Conservation (phyloP, 1,284 basidiomycete genomes). For the Cystobasidium slooffiae region DNA sequence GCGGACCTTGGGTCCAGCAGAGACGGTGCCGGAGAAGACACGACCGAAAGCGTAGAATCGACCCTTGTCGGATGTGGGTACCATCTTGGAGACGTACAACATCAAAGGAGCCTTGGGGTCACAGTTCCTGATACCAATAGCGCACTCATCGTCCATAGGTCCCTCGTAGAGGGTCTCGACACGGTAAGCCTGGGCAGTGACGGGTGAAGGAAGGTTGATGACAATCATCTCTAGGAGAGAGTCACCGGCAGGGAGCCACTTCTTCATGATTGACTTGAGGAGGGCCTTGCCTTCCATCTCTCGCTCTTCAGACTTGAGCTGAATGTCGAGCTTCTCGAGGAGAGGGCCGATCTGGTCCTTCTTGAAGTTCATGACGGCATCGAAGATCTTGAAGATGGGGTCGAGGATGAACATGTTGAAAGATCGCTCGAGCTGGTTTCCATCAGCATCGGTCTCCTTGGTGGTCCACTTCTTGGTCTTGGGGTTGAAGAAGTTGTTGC, state of each 20-base stretch:
- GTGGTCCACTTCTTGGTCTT: slow-evolving; percentile 97
- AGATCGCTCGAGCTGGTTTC: slow-evolving; percentile 74
- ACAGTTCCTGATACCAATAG: slow-evolving; percentile 98
- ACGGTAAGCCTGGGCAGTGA: slow-evolving; percentile 96
- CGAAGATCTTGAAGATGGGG: slow-evolving; percentile 99
- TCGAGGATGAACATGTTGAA: slow-evolving; percentile 86
- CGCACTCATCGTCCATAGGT: slow-evolving; percentile 99
- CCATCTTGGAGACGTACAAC: slow-evolving; percentile 99
- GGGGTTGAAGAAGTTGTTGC: slow-evolving; percentile 99
- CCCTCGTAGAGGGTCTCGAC: slow-evolving; percentile 99
- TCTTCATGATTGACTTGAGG: slow-evolving; percentile 98
- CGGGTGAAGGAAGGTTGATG: slow-evolving; percentile 92
- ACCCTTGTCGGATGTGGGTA: slow-evolving; percentile 99
- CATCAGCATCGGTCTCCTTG: slow-evolving; percentile 75
- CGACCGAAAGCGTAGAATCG: slow-evolving; percentile 99
- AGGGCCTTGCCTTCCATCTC: slow-evolving; percentile 96
- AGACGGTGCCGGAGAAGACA: slow-evolving; percentile 98
- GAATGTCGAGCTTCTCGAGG: slow-evolving; percentile 96
- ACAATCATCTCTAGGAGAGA: slow-evolving; percentile 99
- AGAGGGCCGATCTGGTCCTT: slow-evolving; percentile 84
- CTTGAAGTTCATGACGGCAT: slow-evolving; percentile 99
- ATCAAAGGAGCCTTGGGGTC: slow-evolving; percentile 96
- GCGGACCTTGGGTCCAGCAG: slow-evolving; percentile 96
- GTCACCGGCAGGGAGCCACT: slow-evolving; percentile 99
- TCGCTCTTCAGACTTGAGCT: slow-evolving; percentile 85